phyloP scores from a whole-genome alignment of 345 rosid species.

The Laguncularia racemosa region DNA sequence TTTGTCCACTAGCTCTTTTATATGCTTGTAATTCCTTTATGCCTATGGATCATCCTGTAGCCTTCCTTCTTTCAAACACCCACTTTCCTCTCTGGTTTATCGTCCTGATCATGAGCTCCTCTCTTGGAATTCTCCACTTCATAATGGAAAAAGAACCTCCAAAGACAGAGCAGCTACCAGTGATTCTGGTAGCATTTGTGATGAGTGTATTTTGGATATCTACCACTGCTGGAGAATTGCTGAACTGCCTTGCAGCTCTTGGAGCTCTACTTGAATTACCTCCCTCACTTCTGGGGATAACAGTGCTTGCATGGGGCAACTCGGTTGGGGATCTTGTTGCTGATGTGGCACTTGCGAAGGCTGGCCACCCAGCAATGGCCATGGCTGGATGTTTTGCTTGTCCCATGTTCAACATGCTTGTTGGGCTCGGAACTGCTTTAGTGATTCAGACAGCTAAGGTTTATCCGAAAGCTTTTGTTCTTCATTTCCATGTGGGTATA shows the following conservation, averaged over 20 bases:
- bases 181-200: conserved; percentile 59
- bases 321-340: conserved; percentile 97
- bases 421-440: conserved; percentile 82
- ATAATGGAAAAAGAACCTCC: conserved; percentile 77
- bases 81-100: conserved; percentile 81
- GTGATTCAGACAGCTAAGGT: conserved; percentile 65
- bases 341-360: conserved; percentile 92
- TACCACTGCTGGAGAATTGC: conserved; percentile 83
- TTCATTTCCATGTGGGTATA: conserved; percentile 73
- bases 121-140: conserved; percentile 71
- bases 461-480: conserved; percentile 75
- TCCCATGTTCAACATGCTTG: conserved; percentile 98
- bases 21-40: conserved; percentile 74
- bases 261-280: conserved; percentile 70
- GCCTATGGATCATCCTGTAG: conserved; percentile 71
- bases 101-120: conserved; percentile 56
- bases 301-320: conserved; percentile 98
- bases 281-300: conserved; percentile 82
- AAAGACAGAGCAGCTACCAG: conserved; percentile 63
- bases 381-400: conserved; percentile 99
- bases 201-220: conserved; percentile 99
- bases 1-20: conserved; percentile 78
- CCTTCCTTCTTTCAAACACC: conserved; percentile 62
- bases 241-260: conserved; percentile 78
- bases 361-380: conserved; percentile 98